Conservation (phyloP, 768 basidiomycete genomes). For the Tulasnella sp. region DNA sequence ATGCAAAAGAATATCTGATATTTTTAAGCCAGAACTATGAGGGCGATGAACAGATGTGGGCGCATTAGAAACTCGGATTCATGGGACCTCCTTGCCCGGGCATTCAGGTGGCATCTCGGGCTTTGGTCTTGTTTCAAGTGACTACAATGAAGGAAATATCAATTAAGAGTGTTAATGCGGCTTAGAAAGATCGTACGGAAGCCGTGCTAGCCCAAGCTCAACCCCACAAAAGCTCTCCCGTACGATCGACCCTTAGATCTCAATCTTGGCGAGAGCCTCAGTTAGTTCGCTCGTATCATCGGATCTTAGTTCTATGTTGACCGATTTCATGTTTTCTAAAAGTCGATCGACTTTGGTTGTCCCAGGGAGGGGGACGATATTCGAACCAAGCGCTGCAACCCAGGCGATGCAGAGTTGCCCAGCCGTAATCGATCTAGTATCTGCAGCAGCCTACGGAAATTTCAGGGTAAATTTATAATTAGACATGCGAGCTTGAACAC, state of each 20-base stretch:
- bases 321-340: constrained; percentile 6
- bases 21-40: too few relatives aligned
- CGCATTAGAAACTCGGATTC: too few relatives aligned
- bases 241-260: neutral
- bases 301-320: neutral
- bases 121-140: too few relatives aligned
- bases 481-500: neutral
- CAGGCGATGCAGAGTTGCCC: constrained; percentile 43
- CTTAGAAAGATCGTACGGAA: neutral
- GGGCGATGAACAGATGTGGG: too few relatives aligned
- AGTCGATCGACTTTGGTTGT: neutral
- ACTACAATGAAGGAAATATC: neutral
- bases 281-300: neutral
- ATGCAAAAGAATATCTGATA: too few relatives aligned
- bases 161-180: neutral
- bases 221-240: constrained; percentile 8
- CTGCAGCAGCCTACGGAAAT: constrained; percentile 36
- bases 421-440: constrained; percentile 42
- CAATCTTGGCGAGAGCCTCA: neutral
- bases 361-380: constrained; percentile 50
- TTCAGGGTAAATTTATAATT: neutral
- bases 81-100: too few relatives aligned
- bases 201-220: neutral
- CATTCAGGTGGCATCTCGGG: too few relatives aligned
- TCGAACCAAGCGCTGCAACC: constrained; percentile 40